Base-by-base conservation (phyloP, 2,329 filamentous ascomycete genomes). In the Colletotrichum tanaceti region DNA sequence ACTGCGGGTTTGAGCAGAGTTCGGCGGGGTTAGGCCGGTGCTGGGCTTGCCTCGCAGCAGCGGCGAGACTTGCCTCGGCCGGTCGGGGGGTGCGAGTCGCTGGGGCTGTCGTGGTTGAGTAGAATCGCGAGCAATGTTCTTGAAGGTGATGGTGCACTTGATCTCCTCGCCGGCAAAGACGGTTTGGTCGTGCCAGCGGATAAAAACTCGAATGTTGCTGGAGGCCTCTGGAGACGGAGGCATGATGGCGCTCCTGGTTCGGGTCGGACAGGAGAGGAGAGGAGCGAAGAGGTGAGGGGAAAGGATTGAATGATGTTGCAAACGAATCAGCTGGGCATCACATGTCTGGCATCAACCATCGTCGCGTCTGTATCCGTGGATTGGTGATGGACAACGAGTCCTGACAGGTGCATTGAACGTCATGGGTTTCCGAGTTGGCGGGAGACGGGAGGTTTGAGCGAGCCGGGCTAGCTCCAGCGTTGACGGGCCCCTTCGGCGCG, bases 91-190 rank as follows among this genome's bases (percentile, higher is more conserved):
- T 35, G 70, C 59, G 38, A 75, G 64, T 58, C 72, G 71, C 54
- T 72, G 72, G 35, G 72, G 70, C 54, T 66, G 71, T 65, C 72
- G 76, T 57, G 76, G 70, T 65, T 80, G 79, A 53, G 72, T 77
- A 43, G 79, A 72, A 46, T 81, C 82, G 58, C 86, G 77, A 49
- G 88, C 86, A 71, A 94, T 87, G 78, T 99, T 99, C 81, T 92
- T 95, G 83, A 99, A 99, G 58, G 93, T 98, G 79, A 99, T 97
- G 73, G 91, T 94, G 81, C 96, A 98, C 82, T 94, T 93, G 76
- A 98, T 88, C 77, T 97, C 92, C 84, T 99, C 96, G 80, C 96
- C 96, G 65, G 96, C 93, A 82, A 98, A 99, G 75, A 99, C 93
- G 71, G 93, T 94, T 79, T 95, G 90, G 77, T 97, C 93, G 79